phyloP scores from a whole-genome alignment of 164 flowering plant genomes.

The Annona cherimola region DNA sequence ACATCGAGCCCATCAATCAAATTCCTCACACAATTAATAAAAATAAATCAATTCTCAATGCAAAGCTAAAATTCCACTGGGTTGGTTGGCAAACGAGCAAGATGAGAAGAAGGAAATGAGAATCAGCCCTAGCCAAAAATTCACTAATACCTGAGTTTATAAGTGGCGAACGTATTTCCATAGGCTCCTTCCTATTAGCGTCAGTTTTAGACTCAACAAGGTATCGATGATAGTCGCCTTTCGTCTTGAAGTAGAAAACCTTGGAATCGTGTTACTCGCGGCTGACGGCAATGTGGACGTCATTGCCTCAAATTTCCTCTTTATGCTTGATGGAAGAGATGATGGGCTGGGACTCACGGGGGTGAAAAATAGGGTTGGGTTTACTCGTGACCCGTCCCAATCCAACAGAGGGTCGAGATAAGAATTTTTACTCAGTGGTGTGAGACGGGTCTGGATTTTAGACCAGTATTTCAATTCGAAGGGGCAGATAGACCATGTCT shows the following conservation, averaged over 20 bases:
- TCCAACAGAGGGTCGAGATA: too few relatives aligned
- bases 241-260: conserved; percentile 18
- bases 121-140: not conserved
- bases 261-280: conserved; percentile 13
- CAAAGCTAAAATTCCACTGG: conserved; percentile 39
- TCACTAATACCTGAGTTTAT: conserved; percentile 12
- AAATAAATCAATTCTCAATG: not conserved
- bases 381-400: too few relatives aligned
- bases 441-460: too few relatives aligned
- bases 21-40: not conserved
- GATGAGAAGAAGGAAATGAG: not conserved
- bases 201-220: conserved; percentile 14
- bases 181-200: conserved; percentile 10
- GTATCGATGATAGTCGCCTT: conserved; percentile 14
- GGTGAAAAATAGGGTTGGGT: too few relatives aligned
- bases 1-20: not conserved
- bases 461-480: too few relatives aligned
- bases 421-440: too few relatives aligned
- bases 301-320: conserved; percentile 20
- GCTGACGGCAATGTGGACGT: conserved; percentile 10
- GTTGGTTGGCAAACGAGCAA: conserved; percentile 73
- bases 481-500: too few relatives aligned
- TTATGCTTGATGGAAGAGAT: conserved; percentile 71
- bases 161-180: conserved; percentile 10
- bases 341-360: too few relatives aligned